Base-by-base conservation (phyloP, 1,284 basidiomycete genomes). In the Fomitopsis schrenkii region DNA sequence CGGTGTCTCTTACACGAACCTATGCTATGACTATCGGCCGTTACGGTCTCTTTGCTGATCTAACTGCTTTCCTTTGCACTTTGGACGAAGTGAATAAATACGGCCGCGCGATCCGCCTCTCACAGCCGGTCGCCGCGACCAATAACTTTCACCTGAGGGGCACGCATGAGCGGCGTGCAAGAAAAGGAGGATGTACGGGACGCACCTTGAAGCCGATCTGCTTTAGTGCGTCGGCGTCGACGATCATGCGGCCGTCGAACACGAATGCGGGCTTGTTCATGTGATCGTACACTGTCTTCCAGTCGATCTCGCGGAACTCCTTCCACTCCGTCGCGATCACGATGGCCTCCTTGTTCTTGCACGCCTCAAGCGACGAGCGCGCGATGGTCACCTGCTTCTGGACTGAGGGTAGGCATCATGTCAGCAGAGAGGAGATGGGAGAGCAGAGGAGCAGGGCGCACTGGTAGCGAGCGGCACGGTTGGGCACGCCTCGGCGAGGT, bases 181-280 rank as follows among this genome's bases (percentile, higher is more conserved):
- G 8, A 14, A 26, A 46, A 17, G 17, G 30, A 4, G 35, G 14
- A 4, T 3, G 9, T 0, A 40, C 5, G 5, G 26, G 15, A 77
- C 84, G 46, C 14, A 97, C 97, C 78, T 90, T 92, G 87, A 98
- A 99, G 52, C 97, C 97, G 70, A 98, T 97, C 73, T 86, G 75
- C 68, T 85, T 84, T 64, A 99, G 82, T 74, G 84, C 83, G 60
- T 88, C 86, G 14, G 86, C 87, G 73, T 98, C 91, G 59, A 98
- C 82, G 70, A 98, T 80, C 62, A 94, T 80, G 44, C 95, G 84
- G 3, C 95, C 95, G 71, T 99, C 97, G 71, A 98, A 98, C 66
- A 97, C 83, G 72, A 97, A 96, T 10, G 94, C 94, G 40, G 97
- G 97, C 83, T 98, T 98, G 74, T 91, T 92, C 94, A 98, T 98